Conservation (phyloP, 1,284 basidiomycete genomes). For the Microstroma glucosiphilum region DNA sequence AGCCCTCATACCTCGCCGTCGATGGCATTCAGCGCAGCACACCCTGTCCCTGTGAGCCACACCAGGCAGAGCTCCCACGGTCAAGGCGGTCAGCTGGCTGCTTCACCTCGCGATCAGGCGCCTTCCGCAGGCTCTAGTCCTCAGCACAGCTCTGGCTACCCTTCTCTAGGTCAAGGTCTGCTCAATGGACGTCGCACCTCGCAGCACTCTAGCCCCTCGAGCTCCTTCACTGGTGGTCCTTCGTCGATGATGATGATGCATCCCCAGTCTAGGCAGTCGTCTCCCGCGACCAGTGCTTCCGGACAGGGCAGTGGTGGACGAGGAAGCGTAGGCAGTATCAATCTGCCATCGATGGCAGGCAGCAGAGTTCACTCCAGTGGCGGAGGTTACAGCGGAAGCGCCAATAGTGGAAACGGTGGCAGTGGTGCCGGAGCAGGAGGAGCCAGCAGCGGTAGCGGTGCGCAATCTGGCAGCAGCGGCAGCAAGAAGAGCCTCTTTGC, state of each 20-base stretch:
- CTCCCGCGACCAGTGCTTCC: background rate
- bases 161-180: background rate
- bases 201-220: conserved; percentile 25
- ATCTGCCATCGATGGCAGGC: background rate
- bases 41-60: conserved; percentile 9
- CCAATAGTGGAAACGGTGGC: too few species aligned
- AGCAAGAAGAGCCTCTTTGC: conserved; percentile 11
- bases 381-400: too few species aligned
- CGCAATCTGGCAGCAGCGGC: too few species aligned
- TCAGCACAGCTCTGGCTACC: background rate
- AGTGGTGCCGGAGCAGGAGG: too few species aligned
- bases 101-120: background rate
- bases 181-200: background rate
- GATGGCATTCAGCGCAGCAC: conserved; percentile 7
- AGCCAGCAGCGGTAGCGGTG: too few species aligned
- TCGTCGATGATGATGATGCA: background rate
- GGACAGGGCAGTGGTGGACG: background rate
- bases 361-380: background rate
- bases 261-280: conserved; percentile 2
- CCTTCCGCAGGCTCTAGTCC: background rate
- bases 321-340: background rate
- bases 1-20: conserved; percentile 20
- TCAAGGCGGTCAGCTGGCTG: background rate
- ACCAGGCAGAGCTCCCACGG: conserved; percentile 21
- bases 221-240: conserved; percentile 18